phyloP scores from a whole-genome alignment of 345 rosid genomes.

The Linum tenue region DNA sequence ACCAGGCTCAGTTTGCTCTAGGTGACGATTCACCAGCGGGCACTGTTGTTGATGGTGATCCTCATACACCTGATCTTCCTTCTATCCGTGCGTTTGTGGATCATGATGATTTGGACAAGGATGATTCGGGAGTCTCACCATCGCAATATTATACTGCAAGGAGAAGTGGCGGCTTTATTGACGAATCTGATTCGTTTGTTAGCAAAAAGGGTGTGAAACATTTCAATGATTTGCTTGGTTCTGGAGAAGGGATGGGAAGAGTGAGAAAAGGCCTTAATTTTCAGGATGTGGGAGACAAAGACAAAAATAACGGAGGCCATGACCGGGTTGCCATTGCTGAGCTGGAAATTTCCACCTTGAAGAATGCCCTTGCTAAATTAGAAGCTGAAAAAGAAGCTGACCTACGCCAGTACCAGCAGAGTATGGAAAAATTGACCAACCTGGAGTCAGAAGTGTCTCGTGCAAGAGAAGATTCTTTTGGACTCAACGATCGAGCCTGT shows the following conservation, averaged over 20 bases:
- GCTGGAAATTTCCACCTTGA: conserved; percentile 58
- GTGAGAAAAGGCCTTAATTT: conserved; percentile 74
- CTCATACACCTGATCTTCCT: conserved; percentile 64
- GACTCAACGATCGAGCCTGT: conserved; percentile 52
- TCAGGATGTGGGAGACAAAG: conserved; percentile 45
- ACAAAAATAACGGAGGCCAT: conserved; percentile 16
- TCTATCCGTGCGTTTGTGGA: conserved; percentile 39
- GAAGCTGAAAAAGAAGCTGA: conserved; percentile 88
- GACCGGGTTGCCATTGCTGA: conserved; percentile 56
- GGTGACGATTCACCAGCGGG: conserved; percentile 57
- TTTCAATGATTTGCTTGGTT: conserved; percentile 34
- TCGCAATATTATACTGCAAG: conserved; percentile 36
- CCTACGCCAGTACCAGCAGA: conserved; percentile 56
- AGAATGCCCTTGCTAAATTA: conserved; percentile 68
- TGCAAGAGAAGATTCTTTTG: conserved; percentile 58
- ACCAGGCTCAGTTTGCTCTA: conserved; percentile 57
- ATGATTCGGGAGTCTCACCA: conserved; percentile 43
- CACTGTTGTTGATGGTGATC: conserved; percentile 46
- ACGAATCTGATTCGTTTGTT: conserved; percentile 40
- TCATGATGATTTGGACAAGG: conserved; percentile 51
- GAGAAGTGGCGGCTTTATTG: conserved; percentile 56
- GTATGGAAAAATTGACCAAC: conserved; percentile 59
- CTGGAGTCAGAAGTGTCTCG: conserved; percentile 63
- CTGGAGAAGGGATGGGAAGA: conserved; percentile 39
- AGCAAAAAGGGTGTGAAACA: conserved; percentile 53